Evolutionary conservation across 176 grass and related monocot genomes (phyloP), one percentile per base, ranked within the genome.

Genomic region (Oryza nivara): DNA sequence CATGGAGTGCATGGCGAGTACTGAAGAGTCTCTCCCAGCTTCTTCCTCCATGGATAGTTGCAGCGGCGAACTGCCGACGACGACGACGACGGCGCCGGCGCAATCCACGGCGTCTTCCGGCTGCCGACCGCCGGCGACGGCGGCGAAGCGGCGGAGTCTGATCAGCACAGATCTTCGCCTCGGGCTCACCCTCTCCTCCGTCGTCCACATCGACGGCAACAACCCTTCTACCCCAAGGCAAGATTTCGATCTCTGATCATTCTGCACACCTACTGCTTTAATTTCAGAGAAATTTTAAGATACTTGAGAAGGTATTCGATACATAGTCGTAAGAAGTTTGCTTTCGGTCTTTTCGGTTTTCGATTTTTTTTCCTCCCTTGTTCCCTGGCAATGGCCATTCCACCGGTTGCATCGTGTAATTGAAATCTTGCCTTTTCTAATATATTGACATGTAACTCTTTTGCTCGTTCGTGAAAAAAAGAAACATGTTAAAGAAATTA

Each of bases 31-130:
- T 11, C 38, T 7, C 38, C 84, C 30, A 32, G 30, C 84, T n/a
- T 66, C 87, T 45, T 92, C 92, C 41, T 94, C 92, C 80, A 92
- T 85, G 80, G 92, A 94, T 26, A 94, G 90, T 85, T 88, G 87
- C 75, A 72, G 70, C 38, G 54, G 54, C 87, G 70, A 83, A 65
- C 40, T 41, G 40, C 40, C 56, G 4, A 2, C 75, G 4, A 7
- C 75, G 77, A 15, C n/a, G n/a, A 7, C 75, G 77, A 15, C n/a
- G n/a, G 4, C 16, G 25, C 0, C 89, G 44, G 81, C 6, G 72
- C 58, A 73, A 38, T 91, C 89, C 64, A 80, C 87, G 15, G 74
- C 89, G 10, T 65, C 84, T 4, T 89, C 89, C 26, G 26, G 61
- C 2, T 83, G 75, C 65, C 84, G 17, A 15, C 51, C 63, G 52